A percentile compares a stretch with the other conserved stretches of the same genome.
phyloP scores from a whole-genome alignment of 495 filamentous ascomycete species.

The Pyrenula massariospora region DNA sequence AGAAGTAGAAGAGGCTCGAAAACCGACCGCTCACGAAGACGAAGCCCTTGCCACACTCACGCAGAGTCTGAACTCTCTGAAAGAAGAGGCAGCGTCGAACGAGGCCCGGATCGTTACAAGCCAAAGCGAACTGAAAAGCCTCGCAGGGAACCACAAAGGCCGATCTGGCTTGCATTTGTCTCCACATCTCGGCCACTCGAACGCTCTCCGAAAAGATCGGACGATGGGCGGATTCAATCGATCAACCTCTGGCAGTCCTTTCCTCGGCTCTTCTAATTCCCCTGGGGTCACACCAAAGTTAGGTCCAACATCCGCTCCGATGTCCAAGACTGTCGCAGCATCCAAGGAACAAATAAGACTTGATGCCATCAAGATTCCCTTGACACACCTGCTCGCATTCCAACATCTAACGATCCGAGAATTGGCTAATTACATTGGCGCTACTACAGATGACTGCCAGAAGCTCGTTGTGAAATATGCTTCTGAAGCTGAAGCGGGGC shows the following conservation, averaged over 20 bases:
- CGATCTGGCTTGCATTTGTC: slow-evolving; percentile 6
- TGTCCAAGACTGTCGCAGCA: slow-evolving; percentile 20
- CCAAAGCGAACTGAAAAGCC: slow-evolving; percentile 23
- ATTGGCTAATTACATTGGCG: slow-evolving; percentile 43
- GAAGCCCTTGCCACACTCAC: slow-evolving; percentile 45
- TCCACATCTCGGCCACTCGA: slow-evolving; percentile 21
- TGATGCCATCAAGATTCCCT: slow-evolving; percentile 40
- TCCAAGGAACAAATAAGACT: slow-evolving; percentile 40
- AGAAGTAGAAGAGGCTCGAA: slow-evolving; percentile 42
- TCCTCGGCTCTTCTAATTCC: slow-evolving; percentile 36
- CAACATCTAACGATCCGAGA: slow-evolving; percentile 45
- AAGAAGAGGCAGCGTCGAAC: slow-evolving; percentile 41
- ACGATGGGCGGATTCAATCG: slow-evolving; percentile 33
- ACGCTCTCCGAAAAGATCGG: slow-evolving; percentile 33
- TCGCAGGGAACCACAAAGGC: slow-evolving; percentile 5
- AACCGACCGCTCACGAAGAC: slow-evolving; percentile 37
- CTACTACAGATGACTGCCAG: slow-evolving; percentile 44
- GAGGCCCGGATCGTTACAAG: slow-evolving; percentile 32
- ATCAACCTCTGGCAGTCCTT: slow-evolving; percentile 54
- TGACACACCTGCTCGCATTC: slow-evolving; percentile 63
- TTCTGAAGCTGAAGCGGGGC: slow-evolving; percentile 46
- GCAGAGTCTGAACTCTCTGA: slow-evolving; percentile 32
- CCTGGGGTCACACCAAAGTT: slow-evolving; percentile 22
- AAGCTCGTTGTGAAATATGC: slow-evolving; percentile 40
- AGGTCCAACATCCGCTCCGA: slow-evolving; percentile 36